Evolutionary conservation across 169 alveolate genomes (phyloP).

Genomic region (Plasmodium vivax): DNA sequence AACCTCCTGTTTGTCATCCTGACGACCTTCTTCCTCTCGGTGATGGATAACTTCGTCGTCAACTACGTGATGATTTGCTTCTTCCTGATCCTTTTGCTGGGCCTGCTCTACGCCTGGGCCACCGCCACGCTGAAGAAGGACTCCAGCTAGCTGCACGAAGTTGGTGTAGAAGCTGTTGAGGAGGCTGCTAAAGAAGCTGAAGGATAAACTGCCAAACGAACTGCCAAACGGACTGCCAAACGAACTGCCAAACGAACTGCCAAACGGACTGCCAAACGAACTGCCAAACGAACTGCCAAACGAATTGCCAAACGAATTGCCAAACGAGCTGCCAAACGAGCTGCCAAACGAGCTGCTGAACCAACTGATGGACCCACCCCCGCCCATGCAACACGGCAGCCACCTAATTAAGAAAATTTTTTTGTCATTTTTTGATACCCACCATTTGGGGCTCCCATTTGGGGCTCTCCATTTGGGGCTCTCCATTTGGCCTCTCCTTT

Average conservation of each 20-base stretch:
- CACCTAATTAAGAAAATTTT: neutral
- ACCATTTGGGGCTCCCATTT: neutral
- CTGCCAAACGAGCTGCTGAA: too few relatives aligned
- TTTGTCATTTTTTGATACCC: neutral
- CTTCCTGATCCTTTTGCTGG: constrained; percentile 21
- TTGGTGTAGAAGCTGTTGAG: too few relatives aligned
- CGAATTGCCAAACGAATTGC: too few relatives aligned
- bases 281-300: too few relatives aligned
- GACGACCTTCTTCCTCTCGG: constrained; percentile 1
- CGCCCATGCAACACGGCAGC: neutral
- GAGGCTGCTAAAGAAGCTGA: too few relatives aligned
- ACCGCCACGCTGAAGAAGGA: constrained; percentile 6
- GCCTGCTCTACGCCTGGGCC: constrained; percentile 11
- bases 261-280: too few relatives aligned
- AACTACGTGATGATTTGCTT: constrained; percentile 32
- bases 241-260: too few relatives aligned
- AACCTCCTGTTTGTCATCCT: constrained; percentile 24
- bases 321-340: too few relatives aligned
- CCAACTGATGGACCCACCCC: too few relatives aligned
- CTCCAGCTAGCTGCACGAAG: neutral
- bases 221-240: too few relatives aligned
- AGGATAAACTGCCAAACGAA: too few relatives aligned
- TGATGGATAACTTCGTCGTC: constrained; percentile 21
- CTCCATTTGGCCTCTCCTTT: too few relatives aligned
- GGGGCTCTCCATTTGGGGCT: neutral